Evolutionary conservation across 176 grass and related monocot genomes (phyloP), one percentile per base, ranked within the genome.

Genomic region (Musa acuminata): DNA sequence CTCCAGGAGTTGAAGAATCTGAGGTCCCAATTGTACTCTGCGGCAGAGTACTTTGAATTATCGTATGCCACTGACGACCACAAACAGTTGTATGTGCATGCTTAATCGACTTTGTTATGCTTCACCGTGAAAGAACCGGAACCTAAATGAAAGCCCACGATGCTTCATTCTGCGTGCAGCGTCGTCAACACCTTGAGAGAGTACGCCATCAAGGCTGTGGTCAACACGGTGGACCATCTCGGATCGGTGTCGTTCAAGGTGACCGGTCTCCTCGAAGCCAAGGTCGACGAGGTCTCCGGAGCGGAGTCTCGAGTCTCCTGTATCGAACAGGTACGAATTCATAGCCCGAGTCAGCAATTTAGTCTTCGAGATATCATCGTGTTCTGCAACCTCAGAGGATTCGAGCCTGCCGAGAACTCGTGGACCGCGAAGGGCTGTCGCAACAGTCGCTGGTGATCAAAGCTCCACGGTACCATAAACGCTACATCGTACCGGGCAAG

Each of bases 391-490:
- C 29, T 53, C 72, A 94, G 95, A 91, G 86, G 78, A 77, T 92
- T 79, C 78, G 82, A 72, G 67, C 35, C 29, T 85, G 84, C 64
- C 88, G 94, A 84, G 75, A 77, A 22, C 80, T 81, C 62, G 80
- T 89, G 68, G 87, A 91, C 74, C 68, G 65, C 35, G 88, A 99
- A 91, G 95, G 95, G n/a, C 76, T 99, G 64, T 65, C 80, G 27
- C 90, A 99, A 76, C 95, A 99, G 71, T 85, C 95, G 8, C 84
- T 90, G 26, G 51, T 91, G 69, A 93, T 99, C 75, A 89, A 88
- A 64, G 80, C 80, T 54, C 95, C 95, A 1, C 93, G 87, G 49
- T 99, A 91, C 70, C 85, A 99, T 70, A 99, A 87, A 87, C 84
- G 82, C 77, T 99, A 99, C 72, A 83, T 86, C 64, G 85, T 99